These are phyloP conservation scores for Heterobasidion annosum DNA, from an alignment of 1,284 basidiomycete genomes.

Conservation along the genomic window DNA sequence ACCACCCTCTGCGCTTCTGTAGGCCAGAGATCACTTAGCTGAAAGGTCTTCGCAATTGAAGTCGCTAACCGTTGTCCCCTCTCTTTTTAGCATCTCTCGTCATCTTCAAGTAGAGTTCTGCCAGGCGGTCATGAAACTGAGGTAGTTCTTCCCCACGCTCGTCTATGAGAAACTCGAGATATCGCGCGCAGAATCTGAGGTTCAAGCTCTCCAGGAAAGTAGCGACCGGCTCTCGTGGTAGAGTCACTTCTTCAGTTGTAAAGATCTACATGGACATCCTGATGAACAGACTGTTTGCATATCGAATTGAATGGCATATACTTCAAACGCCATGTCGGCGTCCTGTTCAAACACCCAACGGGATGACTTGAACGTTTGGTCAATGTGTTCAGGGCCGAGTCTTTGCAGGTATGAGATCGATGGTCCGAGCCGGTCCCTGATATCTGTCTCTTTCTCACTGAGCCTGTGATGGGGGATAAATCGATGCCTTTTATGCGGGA, in stretches of 20 bases:
- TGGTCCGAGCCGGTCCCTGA: constrained; percentile 73
- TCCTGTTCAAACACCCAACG: constrained; percentile 82
- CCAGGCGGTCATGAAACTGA: constrained; percentile 81
- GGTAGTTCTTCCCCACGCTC: constrained; percentile 62
- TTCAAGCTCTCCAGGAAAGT: constrained; percentile 73
- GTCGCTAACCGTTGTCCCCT: constrained; percentile 40
- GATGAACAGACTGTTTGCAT: background rate
- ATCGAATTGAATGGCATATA: constrained; percentile 20
- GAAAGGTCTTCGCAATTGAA: constrained; percentile 1
- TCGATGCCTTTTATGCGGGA: background rate
- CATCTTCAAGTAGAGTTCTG: constrained; percentile 74
- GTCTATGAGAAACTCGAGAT: constrained; percentile 82
- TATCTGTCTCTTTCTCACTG: constrained; percentile 71
- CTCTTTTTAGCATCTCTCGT: constrained; percentile 45
- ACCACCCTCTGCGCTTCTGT: constrained; percentile 34
- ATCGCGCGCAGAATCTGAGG: constrained; percentile 60
- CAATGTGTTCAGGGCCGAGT: constrained; percentile 72
- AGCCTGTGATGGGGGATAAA: constrained; percentile 36
- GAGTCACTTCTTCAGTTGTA: constrained; percentile 86
- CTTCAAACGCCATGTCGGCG: constrained; percentile 67
- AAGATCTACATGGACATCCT: constrained; percentile 60
- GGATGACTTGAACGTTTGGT: constrained; percentile 73
- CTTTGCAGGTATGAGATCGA: constrained; percentile 90
- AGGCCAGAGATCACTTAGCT: background rate
- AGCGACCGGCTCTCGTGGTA: constrained; percentile 71